Base-by-base conservation (phyloP, 805 yeast species). In the Komagataella populi region DNA sequence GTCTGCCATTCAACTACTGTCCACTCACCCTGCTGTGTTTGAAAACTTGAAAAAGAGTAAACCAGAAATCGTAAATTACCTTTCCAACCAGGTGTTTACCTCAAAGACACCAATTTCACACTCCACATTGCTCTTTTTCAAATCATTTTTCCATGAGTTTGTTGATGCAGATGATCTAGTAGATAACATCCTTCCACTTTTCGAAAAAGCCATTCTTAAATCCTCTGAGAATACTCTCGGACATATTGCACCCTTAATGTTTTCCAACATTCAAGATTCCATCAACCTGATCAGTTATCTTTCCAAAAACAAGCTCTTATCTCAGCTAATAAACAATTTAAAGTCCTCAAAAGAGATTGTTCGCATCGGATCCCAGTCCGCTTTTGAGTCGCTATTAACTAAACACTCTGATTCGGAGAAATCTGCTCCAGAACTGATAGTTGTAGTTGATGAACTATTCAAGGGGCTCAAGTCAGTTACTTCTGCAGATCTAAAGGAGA, bases 171-270 rank as follows among this genome's bases (percentile, higher is more conserved):
- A 64, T 0, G 61, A 65, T 3, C 70, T 81, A 50, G 63, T 60
- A 18, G 55, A 64, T 1, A 50, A 55, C 6, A 59, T 84, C 16
- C 64, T 80, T 6, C 87, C 95, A 1, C 72, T 76, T 17, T 59
- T 90, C 49, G 90, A 86, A 59, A 87, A 84, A 61, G 77, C 90
- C 1, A 71, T 84, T 49, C 70, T 90, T 55, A 77, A 96, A 63
- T 79, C 95, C 2, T 83, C 96, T 0, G 96, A 88, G 60, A 64
- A 70, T 44, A 77, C 87, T 0, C 76, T 87, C 52, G 73, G 72
- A n/a, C 56, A 59, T 17, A 61, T 83, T n/a, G 62, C 84, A 2
- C 76, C 81, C 3, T 70, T 72, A 8, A 60, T 88, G 6, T 69
- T 83, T 23, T 44, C 46, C 1, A 54, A 65, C 6, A 30, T 72